These are phyloP conservation scores for Colletotrichum gloeosporioides DNA, from an alignment of 2,329 filamentous ascomycete species.

Conservation along the genomic window DNA sequence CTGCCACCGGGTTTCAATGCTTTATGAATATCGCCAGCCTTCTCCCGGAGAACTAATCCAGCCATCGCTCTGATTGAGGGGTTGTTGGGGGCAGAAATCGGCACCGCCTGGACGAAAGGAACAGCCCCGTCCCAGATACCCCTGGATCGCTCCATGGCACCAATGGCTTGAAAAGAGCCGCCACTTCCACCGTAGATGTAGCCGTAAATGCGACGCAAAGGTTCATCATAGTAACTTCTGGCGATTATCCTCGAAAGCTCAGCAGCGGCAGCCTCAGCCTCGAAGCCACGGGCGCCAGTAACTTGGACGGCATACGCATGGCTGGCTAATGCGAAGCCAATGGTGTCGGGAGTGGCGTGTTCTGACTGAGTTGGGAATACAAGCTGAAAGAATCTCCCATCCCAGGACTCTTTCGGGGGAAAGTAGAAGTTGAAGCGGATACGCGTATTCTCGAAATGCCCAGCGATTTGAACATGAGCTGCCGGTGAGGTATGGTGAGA, in stretches of 20 bases:
- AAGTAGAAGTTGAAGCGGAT: slow-evolving; percentile 28
- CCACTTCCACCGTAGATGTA: slow-evolving; percentile 28
- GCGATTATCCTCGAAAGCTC: slow-evolving; percentile 24
- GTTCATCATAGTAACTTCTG: slow-evolving; percentile 9
- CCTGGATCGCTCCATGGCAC: slow-evolving; percentile 24
- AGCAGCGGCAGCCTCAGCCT: slow-evolving; percentile 26
- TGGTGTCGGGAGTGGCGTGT: slow-evolving; percentile 1
- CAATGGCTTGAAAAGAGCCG: slow-evolving; percentile 24
- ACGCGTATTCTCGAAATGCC: slow-evolving; percentile 21
- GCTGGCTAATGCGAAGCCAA: slow-evolving; percentile 24
- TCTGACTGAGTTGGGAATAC: slow-evolving; percentile 23
- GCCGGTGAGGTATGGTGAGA: background rate
- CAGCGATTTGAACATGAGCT: slow-evolving; percentile 20
- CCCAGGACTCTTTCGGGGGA: slow-evolving; percentile 17
- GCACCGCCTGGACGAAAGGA: slow-evolving; percentile 22
- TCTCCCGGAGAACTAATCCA: background rate
- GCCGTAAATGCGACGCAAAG: slow-evolving; percentile 19
- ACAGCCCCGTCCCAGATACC: slow-evolving; percentile 28
- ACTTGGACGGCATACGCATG: slow-evolving; percentile 25
- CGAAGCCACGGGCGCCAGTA: slow-evolving; percentile 19
- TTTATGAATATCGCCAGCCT: background rate
- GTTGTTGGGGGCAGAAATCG: slow-evolving; percentile 24
- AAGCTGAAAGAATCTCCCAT: slow-evolving; percentile 25
- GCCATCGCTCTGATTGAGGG: slow-evolving; percentile 16
- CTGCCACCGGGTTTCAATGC: slow-evolving; percentile 15